A percentile compares a stretch with the other conserved stretches of the same genome.
Evolutionary conservation across 176 grass and related monocot species (phyloP).

Genomic region (Tillandsia fasciculata): DNA sequence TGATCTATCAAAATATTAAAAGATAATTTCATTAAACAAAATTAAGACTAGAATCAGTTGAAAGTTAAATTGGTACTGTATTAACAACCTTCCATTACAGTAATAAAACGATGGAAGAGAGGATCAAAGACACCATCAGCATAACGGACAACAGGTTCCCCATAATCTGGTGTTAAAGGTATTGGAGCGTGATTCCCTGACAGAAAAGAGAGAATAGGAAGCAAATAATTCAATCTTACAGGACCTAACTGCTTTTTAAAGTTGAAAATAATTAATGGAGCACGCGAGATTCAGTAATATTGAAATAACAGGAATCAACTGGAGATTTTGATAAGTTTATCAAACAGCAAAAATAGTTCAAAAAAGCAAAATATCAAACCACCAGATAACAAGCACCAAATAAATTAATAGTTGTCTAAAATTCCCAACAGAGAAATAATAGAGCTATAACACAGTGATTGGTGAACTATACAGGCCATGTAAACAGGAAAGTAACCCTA

Average conservation of each 20-base stretch:
- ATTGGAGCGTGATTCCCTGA: conserved; percentile 38
- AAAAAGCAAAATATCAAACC: background rate
- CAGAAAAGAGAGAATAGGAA: conserved; percentile 17
- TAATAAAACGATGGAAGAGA: conserved; percentile 74
- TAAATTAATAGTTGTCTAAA: too few relatives aligned
- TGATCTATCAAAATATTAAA: conserved; percentile 43
- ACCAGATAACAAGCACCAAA: too few relatives aligned
- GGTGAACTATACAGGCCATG: too few relatives aligned
- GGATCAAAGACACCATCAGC: conserved; percentile 91
- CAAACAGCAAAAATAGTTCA: background rate
- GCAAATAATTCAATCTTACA: conserved; percentile 8
- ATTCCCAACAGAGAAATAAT: too few relatives aligned
- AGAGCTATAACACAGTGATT: too few relatives aligned
- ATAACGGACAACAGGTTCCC: conserved; percentile 52
- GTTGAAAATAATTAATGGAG: background rate
- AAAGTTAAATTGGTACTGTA: background rate
- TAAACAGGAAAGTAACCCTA: too few relatives aligned
- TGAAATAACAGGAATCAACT: background rate
- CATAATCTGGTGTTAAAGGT: conserved; percentile 84
- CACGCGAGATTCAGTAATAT: background rate
- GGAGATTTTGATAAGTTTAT: background rate
- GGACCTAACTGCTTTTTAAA: conserved; percentile 9
- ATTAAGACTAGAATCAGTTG: background rate
- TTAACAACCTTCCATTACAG: conserved; percentile 74
- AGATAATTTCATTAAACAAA: background rate